A percentile compares a stretch with the other conserved stretches of the same genome.
These are phyloP conservation scores for Earliella scabrosa DNA, from an alignment of 1,284 basidiomycete genomes.

Conservation along the genomic window DNA sequence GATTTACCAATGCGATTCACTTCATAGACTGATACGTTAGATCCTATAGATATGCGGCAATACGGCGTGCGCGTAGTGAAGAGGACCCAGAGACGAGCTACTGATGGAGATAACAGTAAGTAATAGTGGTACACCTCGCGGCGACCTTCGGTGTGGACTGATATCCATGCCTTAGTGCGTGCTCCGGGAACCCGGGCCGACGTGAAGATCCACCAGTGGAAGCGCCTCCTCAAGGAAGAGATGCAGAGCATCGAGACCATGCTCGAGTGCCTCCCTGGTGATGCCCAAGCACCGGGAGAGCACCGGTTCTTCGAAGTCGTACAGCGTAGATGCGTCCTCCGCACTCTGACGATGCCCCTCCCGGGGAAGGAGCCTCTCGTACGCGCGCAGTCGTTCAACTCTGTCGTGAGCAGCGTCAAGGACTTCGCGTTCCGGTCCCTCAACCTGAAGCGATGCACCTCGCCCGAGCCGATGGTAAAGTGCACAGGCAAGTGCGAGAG, in stretches of 20 bases:
- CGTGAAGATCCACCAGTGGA: conserved; percentile 14
- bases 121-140: too few relatives aligned
- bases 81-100: not conserved
- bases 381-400: conserved; percentile 2
- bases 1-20: too few relatives aligned
- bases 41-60: not conserved
- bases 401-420: not conserved
- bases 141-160: too few relatives aligned
- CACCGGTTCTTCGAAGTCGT: too few relatives aligned
- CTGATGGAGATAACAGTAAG: not conserved
- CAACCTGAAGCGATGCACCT: not conserved
- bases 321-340: too few relatives aligned
- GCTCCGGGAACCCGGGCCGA: not conserved
- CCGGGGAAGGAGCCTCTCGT: not conserved
- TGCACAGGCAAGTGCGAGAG: conserved; percentile 4
- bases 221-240: conserved; percentile 5
- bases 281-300: too few relatives aligned
- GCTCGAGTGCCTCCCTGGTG: not conserved
- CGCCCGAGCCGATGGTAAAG: conserved; percentile 2
- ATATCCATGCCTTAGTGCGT: too few relatives aligned
- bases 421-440: not conserved
- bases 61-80: not conserved
- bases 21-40: too few relatives aligned
- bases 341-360: not conserved
- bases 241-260: conserved; percentile 5